Evolutionary conservation across 2,329 filamentous ascomycete genomes (phyloP).

Genomic region (Colletotrichum sojae): DNA sequence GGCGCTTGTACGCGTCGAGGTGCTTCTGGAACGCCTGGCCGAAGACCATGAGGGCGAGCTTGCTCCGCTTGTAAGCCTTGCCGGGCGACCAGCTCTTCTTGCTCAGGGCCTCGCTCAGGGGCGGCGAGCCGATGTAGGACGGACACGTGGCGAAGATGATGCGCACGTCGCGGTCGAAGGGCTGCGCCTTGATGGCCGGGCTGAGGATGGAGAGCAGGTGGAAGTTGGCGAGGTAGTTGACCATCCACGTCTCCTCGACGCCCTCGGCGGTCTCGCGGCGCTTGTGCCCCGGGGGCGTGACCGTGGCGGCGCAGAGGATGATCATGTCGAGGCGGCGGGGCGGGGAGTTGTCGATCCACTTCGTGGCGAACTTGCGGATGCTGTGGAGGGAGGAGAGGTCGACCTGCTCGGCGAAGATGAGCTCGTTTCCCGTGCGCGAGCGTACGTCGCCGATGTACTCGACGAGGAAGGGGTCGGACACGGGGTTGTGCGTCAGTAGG

Average conservation of each 20-base stretch:
- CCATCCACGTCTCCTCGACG: constrained; percentile 90
- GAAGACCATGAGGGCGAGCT: constrained; percentile 90
- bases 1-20: constrained; percentile 84
- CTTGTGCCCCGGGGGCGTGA: constrained; percentile 77
- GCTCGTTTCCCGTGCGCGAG: constrained; percentile 80
- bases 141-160: constrained; percentile 90
- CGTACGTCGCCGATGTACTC: constrained; percentile 95
- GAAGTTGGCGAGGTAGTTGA: constrained; percentile 97
- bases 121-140: constrained; percentile 84
- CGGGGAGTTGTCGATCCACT: constrained; percentile 97
- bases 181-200: constrained; percentile 90
- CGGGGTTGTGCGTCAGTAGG: constrained; percentile 85
- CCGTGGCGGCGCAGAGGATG: constrained; percentile 85
- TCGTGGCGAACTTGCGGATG: constrained; percentile 92
- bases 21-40: constrained; percentile 94
- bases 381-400: constrained; percentile 91
- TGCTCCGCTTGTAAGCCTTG: constrained; percentile 74
- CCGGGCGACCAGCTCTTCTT: constrained; percentile 68
- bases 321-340: constrained; percentile 92
- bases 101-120: constrained; percentile 69
- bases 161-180: constrained; percentile 92
- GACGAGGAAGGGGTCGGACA: constrained; percentile 88
- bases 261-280: constrained; percentile 79
- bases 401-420: constrained; percentile 96
- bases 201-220: constrained; percentile 93